Evolutionary conservation across 2,329 filamentous ascomycete species (phyloP), one percentile per base, ranked within the genome.

Genomic region (Lachnellula cervina): DNA sequence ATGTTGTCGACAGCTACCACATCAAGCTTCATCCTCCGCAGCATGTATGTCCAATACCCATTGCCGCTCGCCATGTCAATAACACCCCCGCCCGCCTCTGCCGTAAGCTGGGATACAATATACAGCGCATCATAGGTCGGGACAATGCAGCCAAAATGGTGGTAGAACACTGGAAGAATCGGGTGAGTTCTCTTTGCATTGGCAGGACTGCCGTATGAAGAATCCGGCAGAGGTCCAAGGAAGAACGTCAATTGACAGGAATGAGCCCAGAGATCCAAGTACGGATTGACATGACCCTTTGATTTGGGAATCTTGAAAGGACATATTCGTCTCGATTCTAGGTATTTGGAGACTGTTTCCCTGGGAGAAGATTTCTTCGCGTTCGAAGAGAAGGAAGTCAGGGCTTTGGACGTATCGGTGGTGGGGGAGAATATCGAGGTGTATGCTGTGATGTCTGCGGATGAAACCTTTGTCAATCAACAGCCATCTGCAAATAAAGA

Each of bases 41-140:
- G 79, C 81, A 89, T 83, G 59, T 83, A 86, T 7, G 82, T 80
- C 87, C 87, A 91, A 72, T 90, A 91, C 11, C 87, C 88, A 66
- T 86, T 88, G 2, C 88, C 88, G 52, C 80, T 84, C 4, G 86
- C 88, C 40, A 90, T 72, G 62, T 90, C 87, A 9, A 86, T 73
- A 7, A 90, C 75, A 3, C 76, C 76, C 1, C 76, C 77, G n/a
- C 34, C 49, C 2, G 48, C 35, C 19, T 54, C 54, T 11, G 19
- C 47, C 5, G 80, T 77, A 2, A 88, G 68, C 48, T 78, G 73
- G 37, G 77, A 77, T 34, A 90, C 76, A 21, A 87, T 73, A 59
- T 79, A 74, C 13, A 91, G 73, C 1, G 80, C 76, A 63, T 89
- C 85, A 69, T 87, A 86, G 9, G 80, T 82, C 0, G 88, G 88